These are phyloP conservation scores for Saccharomycopsis fermentans DNA, from an alignment of 805 yeast species.

Conservation along the genomic window DNA sequence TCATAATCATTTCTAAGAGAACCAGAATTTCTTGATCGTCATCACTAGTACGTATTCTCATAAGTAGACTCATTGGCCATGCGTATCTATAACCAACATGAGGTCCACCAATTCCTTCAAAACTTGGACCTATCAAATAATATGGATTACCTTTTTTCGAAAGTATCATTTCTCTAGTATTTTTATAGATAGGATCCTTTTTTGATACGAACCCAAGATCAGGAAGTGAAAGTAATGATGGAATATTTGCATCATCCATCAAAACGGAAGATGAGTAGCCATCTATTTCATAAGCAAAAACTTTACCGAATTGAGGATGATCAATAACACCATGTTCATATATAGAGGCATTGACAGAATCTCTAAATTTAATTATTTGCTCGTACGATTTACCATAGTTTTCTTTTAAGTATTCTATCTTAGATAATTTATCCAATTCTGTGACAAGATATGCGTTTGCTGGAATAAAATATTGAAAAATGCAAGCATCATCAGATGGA, in stretches of 20 bases:
- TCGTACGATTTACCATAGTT: neutral
- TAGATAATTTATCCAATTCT: constrained; percentile 38
- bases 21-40: constrained; percentile 57
- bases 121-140: constrained; percentile 48
- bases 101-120: constrained; percentile 85
- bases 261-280: constrained; percentile 65
- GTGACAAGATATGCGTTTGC: constrained; percentile 71
- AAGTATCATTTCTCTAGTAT: constrained; percentile 69
- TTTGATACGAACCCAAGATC: constrained; percentile 54
- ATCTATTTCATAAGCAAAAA: constrained; percentile 82
- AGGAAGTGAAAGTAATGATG: constrained; percentile 71
- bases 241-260: constrained; percentile 91
- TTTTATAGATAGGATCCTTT: constrained; percentile 54
- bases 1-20: constrained; percentile 40
- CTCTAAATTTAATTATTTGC: constrained; percentile 1
- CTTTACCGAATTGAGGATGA: constrained; percentile 63
- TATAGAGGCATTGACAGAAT: constrained; percentile 26
- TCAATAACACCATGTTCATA: constrained; percentile 52
- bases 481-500: constrained; percentile 39
- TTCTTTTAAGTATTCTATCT: constrained; percentile 22
- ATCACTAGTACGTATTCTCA: constrained; percentile 63
- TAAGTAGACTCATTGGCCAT: constrained; percentile 85
- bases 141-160: constrained; percentile 70
- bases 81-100: constrained; percentile 74
- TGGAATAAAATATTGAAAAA: constrained; percentile 60